A percentile compares a stretch with the other conserved stretches of the same genome.
Evolutionary conservation across 352 stramenopile species (phyloP).

Genomic region (Phytopythium chamaehyphon): DNA sequence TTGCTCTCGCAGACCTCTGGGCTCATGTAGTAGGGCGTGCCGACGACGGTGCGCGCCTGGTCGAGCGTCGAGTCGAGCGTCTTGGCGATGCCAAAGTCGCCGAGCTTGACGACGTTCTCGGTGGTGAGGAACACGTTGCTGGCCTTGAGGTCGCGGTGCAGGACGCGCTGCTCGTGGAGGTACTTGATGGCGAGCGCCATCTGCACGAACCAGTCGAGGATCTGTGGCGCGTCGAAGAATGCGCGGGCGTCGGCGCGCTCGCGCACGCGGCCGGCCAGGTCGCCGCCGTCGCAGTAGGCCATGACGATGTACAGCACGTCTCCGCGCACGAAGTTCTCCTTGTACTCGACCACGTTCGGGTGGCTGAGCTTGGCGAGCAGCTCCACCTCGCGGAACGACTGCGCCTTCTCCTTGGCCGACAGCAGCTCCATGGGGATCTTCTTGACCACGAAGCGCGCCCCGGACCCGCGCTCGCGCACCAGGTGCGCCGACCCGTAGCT

Average conservation of each 20-base stretch:
- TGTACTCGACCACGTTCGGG: slow-evolving; percentile 95
- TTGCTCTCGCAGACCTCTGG: slow-evolving; percentile 92
- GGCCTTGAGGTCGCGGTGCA: slow-evolving; percentile 94
- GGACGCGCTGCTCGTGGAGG: slow-evolving; percentile 88
- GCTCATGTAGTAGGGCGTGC: slow-evolving; percentile 93
- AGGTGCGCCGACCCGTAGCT: slow-evolving; percentile 76
- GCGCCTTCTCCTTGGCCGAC: slow-evolving; percentile 68
- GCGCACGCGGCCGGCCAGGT: slow-evolving; percentile 67
- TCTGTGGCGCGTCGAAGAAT: slow-evolving; percentile 58
- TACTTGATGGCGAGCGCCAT: slow-evolving; percentile 94
- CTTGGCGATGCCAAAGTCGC: slow-evolving; percentile 92
- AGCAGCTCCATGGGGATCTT: slow-evolving; percentile 87
- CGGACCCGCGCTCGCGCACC: slow-evolving; percentile 29
- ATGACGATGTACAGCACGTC: slow-evolving; percentile 93
- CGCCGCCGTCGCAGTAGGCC: slow-evolving; percentile 93
- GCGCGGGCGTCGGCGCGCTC: slow-evolving; percentile 10
- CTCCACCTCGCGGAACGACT: slow-evolving; percentile 84
- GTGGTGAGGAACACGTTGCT: slow-evolving; percentile 91
- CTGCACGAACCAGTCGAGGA: slow-evolving; percentile 91
- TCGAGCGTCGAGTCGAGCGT: slow-evolving; percentile 79
- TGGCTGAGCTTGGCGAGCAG: slow-evolving; percentile 89
- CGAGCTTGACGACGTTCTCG: slow-evolving; percentile 87
- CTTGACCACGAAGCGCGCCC: slow-evolving; percentile 64
- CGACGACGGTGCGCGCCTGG: slow-evolving; percentile 88
- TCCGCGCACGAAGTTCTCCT: slow-evolving; percentile 82